phyloP scores from a whole-genome alignment of 148 eudicot genomes.

The Agrostemma githago region DNA sequence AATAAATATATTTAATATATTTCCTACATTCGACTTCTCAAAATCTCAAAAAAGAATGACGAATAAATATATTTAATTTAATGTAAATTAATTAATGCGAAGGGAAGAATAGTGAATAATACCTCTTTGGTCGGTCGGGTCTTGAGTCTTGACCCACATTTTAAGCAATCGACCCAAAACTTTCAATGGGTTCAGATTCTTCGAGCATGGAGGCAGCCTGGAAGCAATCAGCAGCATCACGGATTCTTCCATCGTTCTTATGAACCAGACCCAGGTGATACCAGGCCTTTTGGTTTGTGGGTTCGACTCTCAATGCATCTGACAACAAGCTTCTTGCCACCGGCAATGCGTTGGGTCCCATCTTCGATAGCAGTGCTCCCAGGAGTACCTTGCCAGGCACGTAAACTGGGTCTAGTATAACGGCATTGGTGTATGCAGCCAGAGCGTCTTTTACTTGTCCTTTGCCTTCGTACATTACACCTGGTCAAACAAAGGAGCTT shows the following conservation, averaged over 20 bases:
- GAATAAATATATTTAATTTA: too few species aligned
- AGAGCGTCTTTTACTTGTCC: slow-evolving; percentile 63
- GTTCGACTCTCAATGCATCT: slow-evolving; percentile 84
- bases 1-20: too few species aligned
- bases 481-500: slow-evolving; percentile 24
- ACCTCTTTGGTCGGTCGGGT: too few species aligned
- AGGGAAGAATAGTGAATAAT: too few species aligned
- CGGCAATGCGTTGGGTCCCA: slow-evolving; percentile 68
- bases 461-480: slow-evolving; percentile 59
- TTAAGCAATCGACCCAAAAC: slow-evolving; percentile 55
- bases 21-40: too few species aligned
- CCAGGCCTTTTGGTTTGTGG: slow-evolving; percentile 88
- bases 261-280: slow-evolving; percentile 82
- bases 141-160: too few species aligned
- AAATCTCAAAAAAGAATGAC: too few species aligned
- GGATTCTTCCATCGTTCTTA: slow-evolving; percentile 63
- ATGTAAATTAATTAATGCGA: too few species aligned
- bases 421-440: slow-evolving; percentile 61
- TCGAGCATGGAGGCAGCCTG: slow-evolving; percentile 98
- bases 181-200: slow-evolving; percentile 90
- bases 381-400: slow-evolving; percentile 81
- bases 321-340: slow-evolving; percentile 74
- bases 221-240: slow-evolving; percentile 92
- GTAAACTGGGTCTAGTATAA: slow-evolving; percentile 55
- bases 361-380: slow-evolving; percentile 54